Percentiles rank a stretch among this genome's conserved stretches.
Conservation (phyloP, 139 green algal species). For the Tetraselmis chui region DNA sequence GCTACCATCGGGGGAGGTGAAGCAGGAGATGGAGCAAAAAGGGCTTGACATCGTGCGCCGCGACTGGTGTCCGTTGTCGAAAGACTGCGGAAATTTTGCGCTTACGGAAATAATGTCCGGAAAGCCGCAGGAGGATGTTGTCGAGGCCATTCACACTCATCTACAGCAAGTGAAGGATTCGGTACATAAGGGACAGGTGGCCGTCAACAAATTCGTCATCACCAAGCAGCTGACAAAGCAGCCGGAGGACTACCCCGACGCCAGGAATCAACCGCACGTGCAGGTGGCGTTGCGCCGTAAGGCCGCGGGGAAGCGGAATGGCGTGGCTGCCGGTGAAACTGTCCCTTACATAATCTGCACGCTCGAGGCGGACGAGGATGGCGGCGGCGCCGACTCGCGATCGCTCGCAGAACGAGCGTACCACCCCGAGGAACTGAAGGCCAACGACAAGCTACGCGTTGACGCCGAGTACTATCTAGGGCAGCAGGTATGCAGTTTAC, state of each 20-base stretch:
- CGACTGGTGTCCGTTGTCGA: slow-evolving; percentile 93
- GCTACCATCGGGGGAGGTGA: slow-evolving; percentile 5
- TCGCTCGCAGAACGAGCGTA: slow-evolving; percentile 79
- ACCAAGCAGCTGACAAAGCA: slow-evolving; percentile 95
- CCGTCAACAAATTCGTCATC: slow-evolving; percentile 85
- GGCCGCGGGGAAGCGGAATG: slow-evolving; percentile 68
- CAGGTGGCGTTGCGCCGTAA: slow-evolving; percentile 81
- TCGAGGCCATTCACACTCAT: slow-evolving; percentile 76
- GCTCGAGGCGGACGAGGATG: slow-evolving; percentile 30
- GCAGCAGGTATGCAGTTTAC: slow-evolving; percentile 48
- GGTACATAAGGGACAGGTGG: slow-evolving; percentile 52
- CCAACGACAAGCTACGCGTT: slow-evolving; percentile 42
- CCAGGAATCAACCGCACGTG: slow-evolving; percentile 88
- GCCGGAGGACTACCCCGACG: slow-evolving; percentile 93
- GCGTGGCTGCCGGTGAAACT: slow-evolving; percentile 76
- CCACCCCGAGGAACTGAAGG: slow-evolving; percentile 83
- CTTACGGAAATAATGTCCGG: slow-evolving; percentile 77
- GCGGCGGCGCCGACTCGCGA: not conserved
- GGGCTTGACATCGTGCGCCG: slow-evolving; percentile 95
- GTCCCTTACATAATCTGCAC: slow-evolving; percentile 95
- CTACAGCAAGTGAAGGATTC: slow-evolving; percentile 41
- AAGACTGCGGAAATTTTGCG: slow-evolving; percentile 77
- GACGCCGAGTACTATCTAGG: slow-evolving; percentile 89
- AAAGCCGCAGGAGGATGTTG: slow-evolving; percentile 72
- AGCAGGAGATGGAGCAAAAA: slow-evolving; percentile 82